A percentile compares a stretch with the other conserved stretches of the same genome.
Conservation (phyloP, 352 stramenopile species). For the Phytophthora pinifolia region DNA sequence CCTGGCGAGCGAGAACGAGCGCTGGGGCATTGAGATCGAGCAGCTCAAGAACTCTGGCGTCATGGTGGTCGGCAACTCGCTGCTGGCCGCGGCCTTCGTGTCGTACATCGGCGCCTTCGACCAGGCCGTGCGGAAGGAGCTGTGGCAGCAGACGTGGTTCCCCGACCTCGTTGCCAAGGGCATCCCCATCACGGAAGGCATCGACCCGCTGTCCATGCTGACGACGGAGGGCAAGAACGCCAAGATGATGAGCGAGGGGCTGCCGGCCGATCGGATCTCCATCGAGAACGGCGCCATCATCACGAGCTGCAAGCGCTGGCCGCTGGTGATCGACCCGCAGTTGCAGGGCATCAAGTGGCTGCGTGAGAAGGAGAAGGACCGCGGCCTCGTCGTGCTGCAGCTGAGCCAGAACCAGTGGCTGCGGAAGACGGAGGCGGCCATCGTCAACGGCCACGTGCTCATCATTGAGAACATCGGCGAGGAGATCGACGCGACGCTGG, state of each 20-base stretch:
- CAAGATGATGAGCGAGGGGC: constrained; percentile 97
- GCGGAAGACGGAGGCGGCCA: constrained; percentile 92
- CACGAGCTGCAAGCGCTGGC: constrained; percentile 97
- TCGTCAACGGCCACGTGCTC: constrained; percentile 94
- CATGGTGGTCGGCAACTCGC: constrained; percentile 96
- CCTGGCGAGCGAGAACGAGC: constrained; percentile 95
- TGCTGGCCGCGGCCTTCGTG: constrained; percentile 96
- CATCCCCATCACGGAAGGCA: constrained; percentile 94
- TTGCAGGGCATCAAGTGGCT: constrained; percentile 99
- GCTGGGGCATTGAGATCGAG: constrained; percentile 97
- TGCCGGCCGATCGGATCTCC: constrained; percentile 97
- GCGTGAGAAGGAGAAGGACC: constrained; percentile 93
- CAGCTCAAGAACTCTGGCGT: constrained; percentile 94
- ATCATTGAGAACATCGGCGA: constrained; percentile 98
- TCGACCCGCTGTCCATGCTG: constrained; percentile 95
- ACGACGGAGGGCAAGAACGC: constrained; percentile 96
- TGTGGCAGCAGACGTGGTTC: constrained; percentile 85
- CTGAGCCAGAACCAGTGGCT: constrained; percentile 97
- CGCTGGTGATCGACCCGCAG: constrained; percentile 97
- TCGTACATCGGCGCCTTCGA: constrained; percentile 98
- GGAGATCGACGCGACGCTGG: constrained; percentile 96
- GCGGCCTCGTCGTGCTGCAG: constrained; percentile 92
- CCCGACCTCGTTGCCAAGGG: constrained; percentile 89
- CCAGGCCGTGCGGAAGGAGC: constrained; percentile 85
- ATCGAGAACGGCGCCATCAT: constrained; percentile 98